phyloP scores from a whole-genome alignment of 306 rosid species.

The Luffa acutangula region DNA sequence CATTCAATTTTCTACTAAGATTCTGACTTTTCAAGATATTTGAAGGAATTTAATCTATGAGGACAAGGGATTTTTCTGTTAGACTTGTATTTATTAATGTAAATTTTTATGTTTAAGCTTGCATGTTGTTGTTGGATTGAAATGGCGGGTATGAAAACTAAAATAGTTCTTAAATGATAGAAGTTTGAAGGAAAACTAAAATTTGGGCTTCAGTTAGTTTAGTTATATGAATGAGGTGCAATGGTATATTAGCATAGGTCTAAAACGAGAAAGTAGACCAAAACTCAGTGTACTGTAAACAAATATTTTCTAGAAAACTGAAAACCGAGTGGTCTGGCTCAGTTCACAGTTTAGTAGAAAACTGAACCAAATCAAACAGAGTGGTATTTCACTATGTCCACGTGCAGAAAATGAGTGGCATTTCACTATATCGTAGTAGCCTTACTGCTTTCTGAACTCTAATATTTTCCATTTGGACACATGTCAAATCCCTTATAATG shows the following conservation, averaged over 20 bases:
- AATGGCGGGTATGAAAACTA: background rate
- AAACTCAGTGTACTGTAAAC: background rate
- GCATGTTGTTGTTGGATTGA: background rate
- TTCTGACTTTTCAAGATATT: background rate
- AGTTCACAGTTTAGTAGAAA: background rate
- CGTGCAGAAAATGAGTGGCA: background rate
- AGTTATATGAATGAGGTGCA: background rate
- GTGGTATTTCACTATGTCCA: background rate
- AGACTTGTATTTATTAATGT: background rate
- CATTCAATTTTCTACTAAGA: background rate
- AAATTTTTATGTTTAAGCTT: background rate
- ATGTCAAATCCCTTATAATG: background rate
- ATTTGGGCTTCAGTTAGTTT: background rate
- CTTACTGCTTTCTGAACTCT: background rate
- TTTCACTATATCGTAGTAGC: too few species aligned
- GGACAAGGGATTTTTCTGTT: background rate
- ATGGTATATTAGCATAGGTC: background rate
- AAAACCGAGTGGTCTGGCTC: background rate
- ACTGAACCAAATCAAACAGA: background rate
- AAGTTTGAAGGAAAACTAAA: background rate
- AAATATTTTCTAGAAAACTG: too few species aligned
- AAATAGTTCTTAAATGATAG: background rate
- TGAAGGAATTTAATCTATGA: background rate
- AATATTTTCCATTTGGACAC: background rate
- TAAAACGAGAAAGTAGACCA: background rate